These are phyloP conservation scores for Ogataea haglerorum DNA, from an alignment of 805 yeast species.

Conservation along the genomic window DNA sequence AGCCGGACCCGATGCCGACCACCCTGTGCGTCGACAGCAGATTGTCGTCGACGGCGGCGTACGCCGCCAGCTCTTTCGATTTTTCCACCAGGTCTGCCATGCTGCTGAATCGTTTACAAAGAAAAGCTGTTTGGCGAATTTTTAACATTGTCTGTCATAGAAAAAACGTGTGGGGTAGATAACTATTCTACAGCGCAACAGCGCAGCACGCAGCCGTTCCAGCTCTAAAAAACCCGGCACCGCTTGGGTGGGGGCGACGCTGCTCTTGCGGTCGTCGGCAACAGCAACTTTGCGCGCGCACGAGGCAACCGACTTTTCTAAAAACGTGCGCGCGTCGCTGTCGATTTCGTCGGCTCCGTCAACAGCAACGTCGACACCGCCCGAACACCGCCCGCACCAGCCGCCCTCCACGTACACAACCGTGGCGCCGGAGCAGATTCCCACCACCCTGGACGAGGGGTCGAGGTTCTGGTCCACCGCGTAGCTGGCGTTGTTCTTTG, in stretches of 20 bases:
- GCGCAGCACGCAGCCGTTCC: no score
- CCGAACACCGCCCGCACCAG: constrained; percentile 72
- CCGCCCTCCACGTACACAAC: constrained; percentile 95
- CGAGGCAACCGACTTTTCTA: constrained; percentile 91
- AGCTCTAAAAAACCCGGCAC: constrained; percentile 78
- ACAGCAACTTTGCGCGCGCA: constrained; percentile 79
- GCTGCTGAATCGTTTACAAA: constrained; percentile 4
- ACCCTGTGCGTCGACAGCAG: constrained; percentile 65
- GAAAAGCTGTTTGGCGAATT: constrained; percentile 1
- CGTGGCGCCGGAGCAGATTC: constrained; percentile 95
- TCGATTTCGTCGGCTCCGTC: constrained; percentile 99
- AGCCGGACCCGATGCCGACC: constrained; percentile 94
- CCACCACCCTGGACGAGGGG: constrained; percentile 67
- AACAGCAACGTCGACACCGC: constrained; percentile 87
- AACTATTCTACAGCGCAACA: neutral
- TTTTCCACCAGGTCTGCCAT: constrained; percentile 52
- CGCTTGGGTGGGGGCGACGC: constrained; percentile 81
- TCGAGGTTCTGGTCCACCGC: constrained; percentile 86
- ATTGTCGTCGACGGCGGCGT: constrained; percentile 86
- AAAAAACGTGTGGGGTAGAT: constrained; percentile 10
- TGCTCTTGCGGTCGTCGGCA: constrained; percentile 86
- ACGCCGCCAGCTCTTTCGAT: constrained; percentile 90
- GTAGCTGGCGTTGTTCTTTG: constrained; percentile 60
- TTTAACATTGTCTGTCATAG: constrained; percentile 10
- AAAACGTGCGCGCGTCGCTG: constrained; percentile 80